Base-by-base conservation (phyloP, 1,139 yeast genomes). In the Nakaseomyces glabratus region DNA sequence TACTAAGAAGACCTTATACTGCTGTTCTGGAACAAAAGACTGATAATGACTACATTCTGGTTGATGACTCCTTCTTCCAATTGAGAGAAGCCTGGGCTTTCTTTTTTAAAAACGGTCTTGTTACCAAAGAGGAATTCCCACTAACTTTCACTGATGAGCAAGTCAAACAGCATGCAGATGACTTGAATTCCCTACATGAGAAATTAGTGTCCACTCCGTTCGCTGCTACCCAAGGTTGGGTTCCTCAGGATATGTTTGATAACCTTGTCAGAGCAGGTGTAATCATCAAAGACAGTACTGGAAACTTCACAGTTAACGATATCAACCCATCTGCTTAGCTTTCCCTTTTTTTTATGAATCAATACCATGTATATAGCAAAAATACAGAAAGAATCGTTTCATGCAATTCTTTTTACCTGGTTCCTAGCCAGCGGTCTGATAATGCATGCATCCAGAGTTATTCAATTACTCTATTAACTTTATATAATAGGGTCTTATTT, bases 201-300 rank as follows among this genome's bases (percentile, higher is more conserved):
- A 76, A 73, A 45, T 62, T 82, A 34, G 69, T 79, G 24, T 66
- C 76, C 6, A 71, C 76, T 37, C 96, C 96, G 31, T 86, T 86
- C 58, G 78, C 84, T 23, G 93, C 93, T 33, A 82, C 96, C 24
- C 82, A 84, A 39, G 95, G 95, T 4, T 88, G 96, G 95, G 71
- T 90, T 39, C 95, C 97, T 17, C 94, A 84, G 55, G 95, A 85
- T 52, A 73, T 85, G 80, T 86, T 88, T 54, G 79, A 73, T 29
- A 71, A 72, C 38, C 67, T 85, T 46, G 60, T 73, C 31, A 73
- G 73, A 14, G 77, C 76, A 44, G 93, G 90, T 1, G 65, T 80
- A 39, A 63, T 88, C 35, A 65, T 58, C 35, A 61, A 67, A 43
- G 55, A 61, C 15, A 65, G 60, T 12, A 58, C 63, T 31, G 76